Evolutionary conservation across 805 yeast genomes (phyloP), one percentile per base, ranked within the genome.

Genomic region (Priceomyces haplophilus): DNA sequence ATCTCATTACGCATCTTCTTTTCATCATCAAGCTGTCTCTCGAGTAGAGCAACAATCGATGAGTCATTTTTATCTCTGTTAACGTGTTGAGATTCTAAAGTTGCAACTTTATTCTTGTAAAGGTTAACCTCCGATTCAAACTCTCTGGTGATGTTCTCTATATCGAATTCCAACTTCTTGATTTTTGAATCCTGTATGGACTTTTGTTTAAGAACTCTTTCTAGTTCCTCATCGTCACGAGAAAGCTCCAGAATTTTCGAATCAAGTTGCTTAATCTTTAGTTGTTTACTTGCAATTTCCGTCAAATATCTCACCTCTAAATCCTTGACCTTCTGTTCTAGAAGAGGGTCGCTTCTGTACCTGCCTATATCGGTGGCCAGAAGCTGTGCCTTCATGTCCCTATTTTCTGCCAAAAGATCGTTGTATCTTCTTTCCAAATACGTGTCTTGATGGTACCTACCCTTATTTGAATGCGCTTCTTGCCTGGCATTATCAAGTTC

Each of bases 131-230:
- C 72, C 25, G 55, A 50, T 38, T 67, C 66, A 42, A 65, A 55
- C 20, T 63, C 69, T 6, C 59, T 61, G 44, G 62, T 64, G 33
- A 66, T 34, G 16, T 60, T 60, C 11, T 65, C 67, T 33, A 65
- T 56, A 20, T 77, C 81, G 17, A 59, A 51, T 41, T 63, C 62
- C 16, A 69, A 45, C 17, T 64, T 47, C 25, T 65, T 64, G 27
- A 70, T 54, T 38, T 67, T 61, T 8, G 65, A 61, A 42, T 75
- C 78, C 42, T 66, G 61, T 4, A 57, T 58, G 3, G 64, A 47
- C 42, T 68, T 72, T 1, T 64, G 56, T 48, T 52, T 68, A 44
- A 65, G 31, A 25, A 69, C 45, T 29, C 64, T 65, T 21, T 65
- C 47, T 49, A 59, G 65, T 38, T 68, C 70, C 25, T 66, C 65